Evolutionary conservation across 768 basidiomycete species (phyloP).

Genomic region (Boletales sp.): DNA sequence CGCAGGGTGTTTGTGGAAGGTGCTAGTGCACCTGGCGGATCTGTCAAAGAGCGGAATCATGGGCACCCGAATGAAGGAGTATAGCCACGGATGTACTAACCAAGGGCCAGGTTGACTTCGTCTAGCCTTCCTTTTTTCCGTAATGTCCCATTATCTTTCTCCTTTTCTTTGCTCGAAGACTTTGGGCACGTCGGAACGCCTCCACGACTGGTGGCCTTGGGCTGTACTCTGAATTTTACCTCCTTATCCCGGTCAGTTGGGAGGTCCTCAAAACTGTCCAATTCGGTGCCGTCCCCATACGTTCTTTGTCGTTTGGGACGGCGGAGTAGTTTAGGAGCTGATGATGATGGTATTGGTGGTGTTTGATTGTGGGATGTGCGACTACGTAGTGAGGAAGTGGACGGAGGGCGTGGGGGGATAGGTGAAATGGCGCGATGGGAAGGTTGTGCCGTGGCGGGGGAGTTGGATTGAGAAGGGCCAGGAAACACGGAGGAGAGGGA

Average conservation of each 20-base stretch:
- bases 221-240: constrained; percentile 68
- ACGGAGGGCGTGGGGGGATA: constrained; percentile 56
- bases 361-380: constrained; percentile 26
- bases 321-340: constrained; percentile 62
- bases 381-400: constrained; percentile 45
- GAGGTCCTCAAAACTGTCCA: constrained; percentile 86
- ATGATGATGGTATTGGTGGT: constrained; percentile 39
- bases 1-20: constrained; percentile 53
- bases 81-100: constrained; percentile 32
- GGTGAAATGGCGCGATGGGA: constrained; percentile 55
- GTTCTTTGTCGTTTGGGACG: constrained; percentile 73
- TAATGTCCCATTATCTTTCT: constrained; percentile 51
- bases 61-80: background rate
- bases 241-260: constrained; percentile 84
- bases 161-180: constrained; percentile 36
- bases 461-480: constrained; percentile 33
- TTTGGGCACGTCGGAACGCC: constrained; percentile 47
- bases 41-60: constrained; percentile 6
- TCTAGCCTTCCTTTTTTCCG: constrained; percentile 55
- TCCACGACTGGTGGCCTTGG: constrained; percentile 59
- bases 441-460: constrained; percentile 21
- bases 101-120: constrained; percentile 34
- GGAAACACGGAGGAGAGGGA: constrained; percentile 76
- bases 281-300: constrained; percentile 86
- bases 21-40: constrained; percentile 29